phyloP scores from a whole-genome alignment of 306 rosid species.

The Cercis canadensis region DNA sequence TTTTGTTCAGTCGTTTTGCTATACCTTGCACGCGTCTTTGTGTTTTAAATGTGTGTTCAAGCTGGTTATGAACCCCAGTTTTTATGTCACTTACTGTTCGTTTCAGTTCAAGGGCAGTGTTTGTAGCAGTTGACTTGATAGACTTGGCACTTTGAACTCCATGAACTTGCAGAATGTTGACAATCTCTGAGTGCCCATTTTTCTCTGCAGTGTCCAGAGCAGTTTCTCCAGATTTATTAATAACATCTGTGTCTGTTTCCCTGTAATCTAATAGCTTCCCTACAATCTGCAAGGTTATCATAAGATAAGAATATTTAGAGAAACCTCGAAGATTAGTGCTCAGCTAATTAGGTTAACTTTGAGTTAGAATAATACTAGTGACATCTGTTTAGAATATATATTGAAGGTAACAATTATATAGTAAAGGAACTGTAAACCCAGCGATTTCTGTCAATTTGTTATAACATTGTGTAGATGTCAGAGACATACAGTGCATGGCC shows the following conservation, averaged over 20 bases:
- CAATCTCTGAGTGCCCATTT: constrained; percentile 47
- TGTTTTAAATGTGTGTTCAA: constrained; percentile 74
- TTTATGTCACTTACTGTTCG: constrained; percentile 80
- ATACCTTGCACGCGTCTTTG: constrained; percentile 66
- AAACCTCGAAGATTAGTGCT: constrained; percentile 10
- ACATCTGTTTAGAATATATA: constrained; percentile 20
- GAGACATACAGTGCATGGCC: constrained; percentile 11
- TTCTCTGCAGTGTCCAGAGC: constrained; percentile 74
- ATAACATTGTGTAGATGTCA: background rate
- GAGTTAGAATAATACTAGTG: constrained; percentile 6
- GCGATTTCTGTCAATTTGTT: constrained; percentile 13
- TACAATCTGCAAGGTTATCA: constrained; percentile 57
- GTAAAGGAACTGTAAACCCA: background rate
- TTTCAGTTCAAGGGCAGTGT: constrained; percentile 63
- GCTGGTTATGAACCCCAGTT: constrained; percentile 79
- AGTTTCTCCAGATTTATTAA: constrained; percentile 72
- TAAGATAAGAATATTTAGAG: constrained; percentile 6
- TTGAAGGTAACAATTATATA: background rate
- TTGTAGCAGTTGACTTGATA: constrained; percentile 49
- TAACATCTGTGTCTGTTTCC: constrained; percentile 49
- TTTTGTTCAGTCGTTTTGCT: constrained; percentile 70
- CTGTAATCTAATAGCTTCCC: constrained; percentile 53
- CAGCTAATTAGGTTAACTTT: background rate
- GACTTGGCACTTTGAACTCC: constrained; percentile 70
- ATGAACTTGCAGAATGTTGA: constrained; percentile 48